Base-by-base conservation (phyloP, 768 basidiomycete species). In the Boletus speciosus region DNA sequence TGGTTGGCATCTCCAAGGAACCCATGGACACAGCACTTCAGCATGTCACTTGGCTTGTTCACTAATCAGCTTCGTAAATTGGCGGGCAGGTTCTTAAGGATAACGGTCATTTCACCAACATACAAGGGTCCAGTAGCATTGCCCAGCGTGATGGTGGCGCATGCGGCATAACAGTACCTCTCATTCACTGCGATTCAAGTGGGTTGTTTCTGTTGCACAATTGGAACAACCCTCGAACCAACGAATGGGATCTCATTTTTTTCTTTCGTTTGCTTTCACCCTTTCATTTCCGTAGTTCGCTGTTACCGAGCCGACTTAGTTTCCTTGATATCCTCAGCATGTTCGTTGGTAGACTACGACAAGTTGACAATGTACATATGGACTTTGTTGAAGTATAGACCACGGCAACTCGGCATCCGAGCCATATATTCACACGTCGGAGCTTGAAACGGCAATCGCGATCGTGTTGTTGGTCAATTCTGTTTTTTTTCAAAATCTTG, bases 371-470 rank as follows among this genome's bases (percentile, higher is more conserved):
- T 16, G 36, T 37, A 37, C 36, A 16, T 1, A 37, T 9, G 2
- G 15, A 16, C 35, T 36, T 29, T 15, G 15, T 32, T 27, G 31
- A 11, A 5, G 27, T 15, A 19, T 19, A 8, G 9, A 21, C 27
- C 6, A 4, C 54, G 60, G 65, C 63, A 60, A 29, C 36, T 61
- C 63, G 66, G 66, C 61, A 57, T 47, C 0, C 6, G 6, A 6
- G 12, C 8, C 41, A 48, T 9, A 50, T 23, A 48, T 67, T 44
- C 45, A 10, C 58, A 54, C 58, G 61, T 70, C 76, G 76, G 76
- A 74, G 78, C 63, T 75, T 64, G 70, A 77, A 77, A 78, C 56
- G 40, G 40, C 56, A 55, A 65, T 60, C 59, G 61, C 49, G 70
- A 73, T 67, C 57, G 58, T 34, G 52, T 50, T 35, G 47, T 23